phyloP scores from a whole-genome alignment of 495 filamentous ascomycete genomes.

The Venustampulla echinocandica region DNA sequence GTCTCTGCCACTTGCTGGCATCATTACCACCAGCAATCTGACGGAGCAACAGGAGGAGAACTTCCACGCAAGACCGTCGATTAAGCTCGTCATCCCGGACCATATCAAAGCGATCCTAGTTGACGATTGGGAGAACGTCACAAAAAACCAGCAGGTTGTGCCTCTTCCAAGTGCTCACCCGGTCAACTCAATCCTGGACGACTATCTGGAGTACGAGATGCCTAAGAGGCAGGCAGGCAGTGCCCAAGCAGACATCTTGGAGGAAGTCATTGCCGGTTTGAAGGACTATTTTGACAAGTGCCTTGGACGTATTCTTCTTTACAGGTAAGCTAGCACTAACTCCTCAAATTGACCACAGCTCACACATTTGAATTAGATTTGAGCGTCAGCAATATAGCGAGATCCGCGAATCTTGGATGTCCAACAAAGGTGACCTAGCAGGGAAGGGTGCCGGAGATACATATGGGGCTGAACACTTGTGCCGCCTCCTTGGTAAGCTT shows the following conservation, averaged over 20 bases:
- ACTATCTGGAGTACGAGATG: conserved; percentile 63
- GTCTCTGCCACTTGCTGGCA: conserved; percentile 27
- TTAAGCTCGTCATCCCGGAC: conserved; percentile 77
- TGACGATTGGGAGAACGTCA: conserved; percentile 98
- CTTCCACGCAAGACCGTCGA: conserved; percentile 68
- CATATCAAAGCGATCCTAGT: conserved; percentile 82
- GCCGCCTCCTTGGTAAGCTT: conserved; percentile 73
- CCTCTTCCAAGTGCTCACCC: conserved; percentile 68
- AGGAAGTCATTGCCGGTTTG: conserved; percentile 76
- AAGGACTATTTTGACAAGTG: conserved; percentile 86
- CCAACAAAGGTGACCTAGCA: conserved; percentile 45
- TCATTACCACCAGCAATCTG: conserved; percentile 6
- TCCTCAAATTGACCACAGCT: not conserved
- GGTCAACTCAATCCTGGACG: conserved; percentile 67
- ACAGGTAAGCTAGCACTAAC: conserved; percentile 41
- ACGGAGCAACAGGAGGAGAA: conserved; percentile 68
- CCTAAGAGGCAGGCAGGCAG: conserved; percentile 53
- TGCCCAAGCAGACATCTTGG: conserved; percentile 73
- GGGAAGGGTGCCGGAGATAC: conserved; percentile 62
- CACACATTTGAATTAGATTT: conserved; percentile 39
- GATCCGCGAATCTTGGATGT: conserved; percentile 54
- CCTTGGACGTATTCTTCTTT: conserved; percentile 80
- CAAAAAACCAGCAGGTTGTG: conserved; percentile 84
- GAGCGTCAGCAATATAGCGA: conserved; percentile 79
- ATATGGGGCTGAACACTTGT: conserved; percentile 91